These are phyloP conservation scores for Verticillium longisporum DNA, from an alignment of 2,329 filamentous ascomycete genomes.

Conservation along the genomic window DNA sequence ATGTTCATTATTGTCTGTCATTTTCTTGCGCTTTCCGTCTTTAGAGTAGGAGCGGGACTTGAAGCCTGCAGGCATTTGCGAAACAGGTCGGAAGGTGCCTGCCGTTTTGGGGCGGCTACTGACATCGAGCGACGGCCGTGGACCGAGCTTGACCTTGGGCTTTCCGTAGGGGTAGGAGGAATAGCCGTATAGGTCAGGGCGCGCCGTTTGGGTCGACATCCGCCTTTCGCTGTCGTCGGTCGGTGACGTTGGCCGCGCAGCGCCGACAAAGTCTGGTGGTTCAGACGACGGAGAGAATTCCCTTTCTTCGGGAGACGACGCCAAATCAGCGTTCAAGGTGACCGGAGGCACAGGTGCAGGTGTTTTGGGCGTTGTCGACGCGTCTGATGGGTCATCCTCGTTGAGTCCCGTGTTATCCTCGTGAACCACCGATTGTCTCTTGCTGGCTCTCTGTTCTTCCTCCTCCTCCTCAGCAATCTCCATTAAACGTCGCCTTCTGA, in stretches of 20 bases:
- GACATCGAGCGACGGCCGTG: slow-evolving; percentile 68
- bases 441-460: slow-evolving; percentile 57
- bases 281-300: slow-evolving; percentile 43
- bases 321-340: slow-evolving; percentile 45
- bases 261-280: slow-evolving; percentile 45
- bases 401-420: slow-evolving; percentile 30
- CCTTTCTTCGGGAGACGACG: slow-evolving; percentile 40
- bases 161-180: slow-evolving; percentile 49
- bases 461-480: slow-evolving; percentile 94
- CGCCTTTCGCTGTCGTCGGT: slow-evolving; percentile 34
- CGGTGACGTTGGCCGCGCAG: slow-evolving; percentile 36
- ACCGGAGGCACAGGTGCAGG: slow-evolving; percentile 28
- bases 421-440: slow-evolving; percentile 48
- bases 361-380: slow-evolving; percentile 16
- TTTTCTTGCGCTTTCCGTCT: slow-evolving; percentile 44
- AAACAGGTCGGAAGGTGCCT: slow-evolving; percentile 58
- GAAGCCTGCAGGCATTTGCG: slow-evolving; percentile 73
- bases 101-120: slow-evolving; percentile 54
- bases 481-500: slow-evolving; percentile 70
- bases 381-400: slow-evolving; percentile 17
- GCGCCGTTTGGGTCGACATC: slow-evolving; percentile 44
- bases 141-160: slow-evolving; percentile 83
- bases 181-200: slow-evolving; percentile 43
- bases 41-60: slow-evolving; percentile 54
- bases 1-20: slow-evolving; percentile 18